Evolutionary conservation across 371 early-diverging fungal genomes (phyloP), one percentile per base, ranked within the genome.

Genomic region (Mortierella sp.): DNA sequence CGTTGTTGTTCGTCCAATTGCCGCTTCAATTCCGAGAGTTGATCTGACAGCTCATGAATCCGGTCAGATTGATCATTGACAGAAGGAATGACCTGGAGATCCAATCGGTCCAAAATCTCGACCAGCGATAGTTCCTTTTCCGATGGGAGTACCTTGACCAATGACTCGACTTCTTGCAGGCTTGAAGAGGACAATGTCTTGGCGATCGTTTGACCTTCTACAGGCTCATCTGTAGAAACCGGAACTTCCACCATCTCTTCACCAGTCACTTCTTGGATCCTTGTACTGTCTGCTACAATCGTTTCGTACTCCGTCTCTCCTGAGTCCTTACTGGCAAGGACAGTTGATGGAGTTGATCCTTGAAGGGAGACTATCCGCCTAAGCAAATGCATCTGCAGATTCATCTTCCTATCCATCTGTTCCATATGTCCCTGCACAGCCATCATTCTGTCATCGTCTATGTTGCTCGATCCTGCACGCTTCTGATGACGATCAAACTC

Each of bases 381-480:
- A 15, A 75, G 39, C 21, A 75, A 60, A 34, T 60, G 56, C 53
- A 75, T 68, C 31, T 75, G 76, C 23, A 56, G 52, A 15, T 60
- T 60, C 69, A 69, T 68, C 53, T 75, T 75, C 21, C 50, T 41
- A 31, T 75, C 76, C 64, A 64, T 64, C 44, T 69, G 60, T 9
- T 68, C 76, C 76, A 75, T 75, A 23, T 68, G 61, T 11, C 64
- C 69, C 53, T 75, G 76, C 2, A 75, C 69, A 1, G 76, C 76
- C 69, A 69, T 75, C 76, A 75, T 75, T 43, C 76, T 41, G 7
- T 49, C 64, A 44, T 75, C 76, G 43, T 75, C 69, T 9, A 75
- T 50, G 52, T 65, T 72, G 39, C 53, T 32, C 1, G 8, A 5
- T 15, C 56, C 60, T 5, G 30, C n/a, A 3, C 21, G 31, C 26